Base-by-base conservation (phyloP, 345 rosid species). In the Isatis tinctoria region DNA sequence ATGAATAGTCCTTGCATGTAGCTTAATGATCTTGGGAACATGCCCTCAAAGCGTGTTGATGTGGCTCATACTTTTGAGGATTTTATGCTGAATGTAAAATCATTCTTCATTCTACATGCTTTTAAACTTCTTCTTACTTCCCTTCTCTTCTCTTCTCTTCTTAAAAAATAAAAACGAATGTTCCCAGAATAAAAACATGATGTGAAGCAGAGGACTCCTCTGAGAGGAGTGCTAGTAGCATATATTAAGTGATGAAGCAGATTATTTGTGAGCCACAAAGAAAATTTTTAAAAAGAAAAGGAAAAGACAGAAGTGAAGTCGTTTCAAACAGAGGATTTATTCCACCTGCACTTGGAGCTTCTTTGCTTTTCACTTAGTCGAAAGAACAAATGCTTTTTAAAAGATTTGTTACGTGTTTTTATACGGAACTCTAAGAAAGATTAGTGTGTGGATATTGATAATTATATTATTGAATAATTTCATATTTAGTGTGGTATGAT, bases 241-340 rank as follows among this genome's bases (percentile, higher is more conserved):
- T 68, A 75, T 75, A 22, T 39, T 51, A 41, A 51, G 62, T 67
- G 79, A 75, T 20, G 74, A 65, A 39, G 24, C 54, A 22, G 22
- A 44, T 18, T 59, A 20, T 28, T 39, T 59, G 45, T 74, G 73
- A 75, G 68, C 78, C 74, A 67, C 78, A 59, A 47, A 74, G 2
- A 28, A 20, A 52, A 3, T 9, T 27, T 0, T 18, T 11, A 10
- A 16, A 24, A 24, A 22, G 9, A 10, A 57, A 32, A 57, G 40
- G 61, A 54, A 54, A n/a, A 32, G 24, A 30, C 40, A 44, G 27
- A 27, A 47, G 67, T 47, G 73, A 58, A 58, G 67, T 74, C 74
- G 78, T 60, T 67, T 75, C 78, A 67, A 51, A 49, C 13, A 59
- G 63, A 68, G 79, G 69, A 75, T 67, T 60, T 60, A 60, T 75